Evolutionary conservation across 495 filamentous ascomycete genomes (phyloP).

Genomic region (Penicillium desertorum): DNA sequence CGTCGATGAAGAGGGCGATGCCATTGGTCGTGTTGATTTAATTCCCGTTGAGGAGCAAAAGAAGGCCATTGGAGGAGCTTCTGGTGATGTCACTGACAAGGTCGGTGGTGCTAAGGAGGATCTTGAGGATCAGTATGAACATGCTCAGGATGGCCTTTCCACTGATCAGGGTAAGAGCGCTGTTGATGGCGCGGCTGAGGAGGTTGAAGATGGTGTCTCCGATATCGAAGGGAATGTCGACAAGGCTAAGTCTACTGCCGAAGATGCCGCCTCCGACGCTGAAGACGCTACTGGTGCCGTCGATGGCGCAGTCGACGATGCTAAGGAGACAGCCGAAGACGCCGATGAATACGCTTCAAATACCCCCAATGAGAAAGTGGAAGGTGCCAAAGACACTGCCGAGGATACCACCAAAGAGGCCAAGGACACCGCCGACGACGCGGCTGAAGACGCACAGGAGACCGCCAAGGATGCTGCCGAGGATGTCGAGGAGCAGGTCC

Average conservation of each 20-base stretch:
- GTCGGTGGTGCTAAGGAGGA: constrained; percentile 22
- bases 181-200: constrained; percentile 38
- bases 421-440: constrained; percentile 33
- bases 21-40: constrained; percentile 57
- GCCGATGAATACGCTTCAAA: constrained; percentile 27
- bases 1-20: constrained; percentile 63
- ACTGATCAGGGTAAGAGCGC: constrained; percentile 28
- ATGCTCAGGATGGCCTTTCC: constrained; percentile 27
- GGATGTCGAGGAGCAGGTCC: constrained; percentile 41
- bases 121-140: constrained; percentile 41
- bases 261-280: constrained; percentile 17
- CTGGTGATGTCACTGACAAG: constrained; percentile 17
- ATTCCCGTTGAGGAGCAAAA: constrained; percentile 42
- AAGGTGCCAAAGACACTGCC: constrained; percentile 24
- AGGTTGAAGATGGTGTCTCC: constrained; percentile 29
- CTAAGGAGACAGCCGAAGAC: constrained; percentile 8
- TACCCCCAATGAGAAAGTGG: not conserved
- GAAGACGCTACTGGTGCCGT: constrained; percentile 24
- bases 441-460: constrained; percentile 22
- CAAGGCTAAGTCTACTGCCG: constrained; percentile 12
- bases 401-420: constrained; percentile 33
- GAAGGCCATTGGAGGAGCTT: constrained; percentile 29
- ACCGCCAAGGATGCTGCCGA: constrained; percentile 36
- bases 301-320: constrained; percentile 22
- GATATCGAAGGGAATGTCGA: constrained; percentile 19